These are phyloP conservation scores for Ustilago shanxiensis DNA, from an alignment of 1,284 basidiomycete genomes.

Conservation along the genomic window DNA sequence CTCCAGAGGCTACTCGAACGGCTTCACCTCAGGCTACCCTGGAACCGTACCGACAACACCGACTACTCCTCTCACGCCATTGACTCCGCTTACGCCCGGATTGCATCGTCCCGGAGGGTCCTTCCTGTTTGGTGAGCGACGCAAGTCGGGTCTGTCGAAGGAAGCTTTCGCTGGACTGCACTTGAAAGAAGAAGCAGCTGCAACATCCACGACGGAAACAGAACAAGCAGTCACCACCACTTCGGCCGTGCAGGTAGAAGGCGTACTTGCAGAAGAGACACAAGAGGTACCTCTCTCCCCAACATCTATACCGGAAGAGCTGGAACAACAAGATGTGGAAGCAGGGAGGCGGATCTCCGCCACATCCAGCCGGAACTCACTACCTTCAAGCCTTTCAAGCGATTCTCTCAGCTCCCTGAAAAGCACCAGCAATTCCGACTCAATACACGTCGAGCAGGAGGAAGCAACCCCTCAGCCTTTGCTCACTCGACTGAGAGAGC, in stretches of 20 bases:
- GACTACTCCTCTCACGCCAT: constrained; percentile 13
- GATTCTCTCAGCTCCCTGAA: constrained; percentile 8
- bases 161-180: background rate
- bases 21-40: background rate
- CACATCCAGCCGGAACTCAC: background rate
- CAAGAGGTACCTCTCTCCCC: background rate
- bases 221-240: background rate
- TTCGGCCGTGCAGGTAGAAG: background rate
- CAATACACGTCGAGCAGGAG: background rate
- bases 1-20: constrained; percentile 4
- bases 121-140: background rate
- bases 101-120: constrained; percentile 1
- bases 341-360: background rate
- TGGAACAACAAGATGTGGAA: background rate
- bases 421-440: background rate
- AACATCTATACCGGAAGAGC: background rate
- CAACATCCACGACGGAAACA: background rate
- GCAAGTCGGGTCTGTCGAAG: constrained; percentile 5
- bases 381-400: constrained; percentile 7
- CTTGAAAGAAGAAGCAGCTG: background rate
- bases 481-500: background rate
- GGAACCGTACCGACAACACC: constrained; percentile 11
- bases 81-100: constrained; percentile 6
- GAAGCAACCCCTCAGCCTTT: constrained; percentile 1
- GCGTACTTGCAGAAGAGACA: background rate